Conservation (phyloP, 2,329 filamentous ascomycete genomes). For the Fusarium robinianum region DNA sequence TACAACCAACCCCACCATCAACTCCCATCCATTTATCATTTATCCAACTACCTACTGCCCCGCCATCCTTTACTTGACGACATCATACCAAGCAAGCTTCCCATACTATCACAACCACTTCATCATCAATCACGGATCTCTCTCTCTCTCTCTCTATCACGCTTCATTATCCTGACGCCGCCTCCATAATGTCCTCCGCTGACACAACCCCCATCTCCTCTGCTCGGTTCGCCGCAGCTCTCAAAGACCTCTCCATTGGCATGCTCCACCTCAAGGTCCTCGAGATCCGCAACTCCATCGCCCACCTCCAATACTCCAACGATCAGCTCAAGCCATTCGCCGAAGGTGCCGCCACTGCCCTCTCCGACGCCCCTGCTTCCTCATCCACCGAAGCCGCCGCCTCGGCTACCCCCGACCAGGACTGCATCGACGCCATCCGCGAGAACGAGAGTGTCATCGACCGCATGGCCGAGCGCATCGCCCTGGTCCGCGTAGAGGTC, state of each 20-base stretch:
- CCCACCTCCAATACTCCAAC: conserved; percentile 75
- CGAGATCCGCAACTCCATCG: conserved; percentile 75
- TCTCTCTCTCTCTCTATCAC: neutral
- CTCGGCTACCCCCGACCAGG: conserved; percentile 57
- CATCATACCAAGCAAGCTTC: conserved; percentile 4
- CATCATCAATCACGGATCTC: neutral
- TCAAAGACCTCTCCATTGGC: conserved; percentile 67
- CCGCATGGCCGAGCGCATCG: conserved; percentile 69
- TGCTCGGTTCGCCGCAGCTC: conserved; percentile 66
- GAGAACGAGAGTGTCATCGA: conserved; percentile 73
- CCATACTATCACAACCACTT: neutral
- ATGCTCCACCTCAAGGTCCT: conserved; percentile 74
- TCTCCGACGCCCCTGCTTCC: conserved; percentile 24
- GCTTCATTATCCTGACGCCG: neutral
- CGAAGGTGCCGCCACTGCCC: conserved; percentile 49
- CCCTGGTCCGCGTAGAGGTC: conserved; percentile 67
- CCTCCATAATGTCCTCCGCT: conserved; percentile 63
- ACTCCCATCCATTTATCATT: too few species aligned
- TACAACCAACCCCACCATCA: neutral
- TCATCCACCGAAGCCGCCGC: too few species aligned
- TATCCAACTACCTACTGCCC: conserved; percentile 14
- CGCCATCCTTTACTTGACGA: conserved; percentile 11
- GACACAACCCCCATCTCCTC: conserved; percentile 64
- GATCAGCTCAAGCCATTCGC: conserved; percentile 72
- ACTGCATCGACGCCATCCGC: conserved; percentile 73